Base-by-base conservation (phyloP, 345 rosid species). In the Citrus trifoliata region DNA sequence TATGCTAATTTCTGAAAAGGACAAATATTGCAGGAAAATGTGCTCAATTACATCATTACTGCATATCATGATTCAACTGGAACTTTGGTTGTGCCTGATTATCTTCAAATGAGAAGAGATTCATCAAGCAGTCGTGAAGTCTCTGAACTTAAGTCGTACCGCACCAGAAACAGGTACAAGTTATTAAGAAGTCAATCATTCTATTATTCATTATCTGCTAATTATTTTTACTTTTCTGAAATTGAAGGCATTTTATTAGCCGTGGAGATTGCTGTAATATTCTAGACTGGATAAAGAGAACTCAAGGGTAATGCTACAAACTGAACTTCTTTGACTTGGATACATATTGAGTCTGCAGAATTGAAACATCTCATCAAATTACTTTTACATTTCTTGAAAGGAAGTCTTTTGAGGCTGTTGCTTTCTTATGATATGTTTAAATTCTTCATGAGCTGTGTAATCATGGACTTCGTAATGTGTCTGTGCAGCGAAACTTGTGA, bases 211-310 rank as follows among this genome's bases (percentile, higher is more conserved):
- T 18, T 35, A 22, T 10, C 1, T 22, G 5, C 27, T 53, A n/a
- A 55, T 55, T 35, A 35, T 9, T 40, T 55, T 62, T 78, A 42
- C 64, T 65, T 38, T 76, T 55, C 79, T 46, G 75, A 56, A 40
- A 40, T 63, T 82, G 88, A 83, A 95, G 98, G 92, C 88, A 82
- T 85, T 95, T 95, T 53, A 67, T 89, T 33, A 72, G 86, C 63
- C 89, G 88, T 1, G 87, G 86, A 75, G 94, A 93, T 61, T 95
- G 98, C 79, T 88, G 87, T 10, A 83, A 87, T 53, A 81, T 90
- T 27, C 87, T 93, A 16, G 92, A 89, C 76, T 93, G 95, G 93
- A 87, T 89, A 78, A 71, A 79, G 78, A 85, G 76, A 51, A 86
- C 76, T 73, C 84, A 85, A 79, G 79, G 74, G 55, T 75, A 70